Base-by-base conservation (phyloP, 148 eudicot genomes). In the Agrostemma githago region DNA sequence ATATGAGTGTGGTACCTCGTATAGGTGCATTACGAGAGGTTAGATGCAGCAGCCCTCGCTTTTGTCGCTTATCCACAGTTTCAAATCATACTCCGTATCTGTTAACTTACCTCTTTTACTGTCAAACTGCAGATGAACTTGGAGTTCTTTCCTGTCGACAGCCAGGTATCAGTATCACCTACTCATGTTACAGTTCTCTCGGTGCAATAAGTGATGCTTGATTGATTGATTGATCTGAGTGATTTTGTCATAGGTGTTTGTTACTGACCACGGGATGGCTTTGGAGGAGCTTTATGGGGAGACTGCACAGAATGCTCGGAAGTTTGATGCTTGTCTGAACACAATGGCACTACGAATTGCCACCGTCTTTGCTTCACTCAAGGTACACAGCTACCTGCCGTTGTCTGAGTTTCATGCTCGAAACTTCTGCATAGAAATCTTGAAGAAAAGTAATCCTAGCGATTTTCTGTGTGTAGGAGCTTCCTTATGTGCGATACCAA, bases 1-100 rank as follows among this genome's bases (percentile, higher is more conserved):
- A 96, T 76, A 76, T 84, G 74, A 96, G 96, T 86, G 99, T 92
- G 70, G 80, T 96, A 44, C 99, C 99, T 10, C 99, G 99, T 74
- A 90, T 96, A 56, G 97, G 99, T 79, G 97, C 99, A 59, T 71
- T 96, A 72, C 83, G 97, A 85, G 99, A 96, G 97, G 99, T 96
- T 73, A 72, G 67, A 61, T 26, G 67, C 42, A 26, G 10, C 39
- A 26, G 34, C 34, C 34, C 1, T 26, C 34, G 38, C 59, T 74
- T 21, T 54, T 62, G 67, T 54, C 39, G 58, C 74, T 73, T 51
- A 34, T 53, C 43, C 6, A 54, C 71, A 68, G 6, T 20, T 48
- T 5, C 4, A 19, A 46, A 64, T 65, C n/a, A 46, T 8, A n/a
- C n/a, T n/a, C n/a, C n/a, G n/a, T n/a, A 48, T 34, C 17, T 5